A percentile compares a stretch with the other conserved stretches of the same genome.
Evolutionary conservation across 23 red algal genomes (phyloP).

Genomic region (Cyanidiococcus yangmingshanensis): DNA sequence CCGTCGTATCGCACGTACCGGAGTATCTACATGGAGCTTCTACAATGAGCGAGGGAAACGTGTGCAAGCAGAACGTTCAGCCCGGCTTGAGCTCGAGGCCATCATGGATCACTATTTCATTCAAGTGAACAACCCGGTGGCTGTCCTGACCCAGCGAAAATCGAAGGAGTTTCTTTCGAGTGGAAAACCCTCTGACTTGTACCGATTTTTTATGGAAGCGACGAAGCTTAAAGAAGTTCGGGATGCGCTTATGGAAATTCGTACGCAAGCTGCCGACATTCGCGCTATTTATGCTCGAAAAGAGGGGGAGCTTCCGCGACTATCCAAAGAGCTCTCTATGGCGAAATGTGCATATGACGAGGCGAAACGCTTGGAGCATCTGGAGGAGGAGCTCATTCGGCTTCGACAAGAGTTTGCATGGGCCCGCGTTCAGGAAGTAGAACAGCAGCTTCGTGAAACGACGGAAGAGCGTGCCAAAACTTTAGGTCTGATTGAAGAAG

Average conservation of each 20-base stretch:
- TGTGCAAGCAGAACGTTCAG: constrained; percentile 30
- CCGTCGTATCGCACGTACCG: constrained; percentile 34
- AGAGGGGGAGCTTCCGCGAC: constrained; percentile 29
- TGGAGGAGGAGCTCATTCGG: constrained; percentile 23
- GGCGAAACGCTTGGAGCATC: constrained; percentile 36
- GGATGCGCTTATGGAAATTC: constrained; percentile 36
- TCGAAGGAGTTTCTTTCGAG: constrained; percentile 61
- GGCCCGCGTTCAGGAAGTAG: constrained; percentile 37
- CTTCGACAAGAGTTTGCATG: constrained; percentile 38
- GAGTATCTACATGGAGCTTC: constrained; percentile 38
- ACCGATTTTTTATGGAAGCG: constrained; percentile 65
- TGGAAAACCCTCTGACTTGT: constrained; percentile 45
- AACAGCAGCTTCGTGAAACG: constrained; percentile 17
- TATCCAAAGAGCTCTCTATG: constrained; percentile 27
- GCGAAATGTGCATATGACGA: constrained; percentile 36
- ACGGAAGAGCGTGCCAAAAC: background rate
- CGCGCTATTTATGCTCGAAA: constrained; percentile 24
- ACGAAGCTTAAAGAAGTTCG: constrained; percentile 54
- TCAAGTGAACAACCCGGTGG: constrained; percentile 71
- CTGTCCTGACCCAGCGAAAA: constrained; percentile 81
- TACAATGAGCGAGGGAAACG: constrained; percentile 19
- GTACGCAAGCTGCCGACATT: constrained; percentile 23
- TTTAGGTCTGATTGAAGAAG: background rate
- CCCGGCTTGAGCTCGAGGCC: constrained; percentile 43
- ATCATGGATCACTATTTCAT: constrained; percentile 78